Evolutionary conservation across 139 green algal species (phyloP), one percentile per base, ranked within the genome.

Genomic region (Coelastrella sp.): DNA sequence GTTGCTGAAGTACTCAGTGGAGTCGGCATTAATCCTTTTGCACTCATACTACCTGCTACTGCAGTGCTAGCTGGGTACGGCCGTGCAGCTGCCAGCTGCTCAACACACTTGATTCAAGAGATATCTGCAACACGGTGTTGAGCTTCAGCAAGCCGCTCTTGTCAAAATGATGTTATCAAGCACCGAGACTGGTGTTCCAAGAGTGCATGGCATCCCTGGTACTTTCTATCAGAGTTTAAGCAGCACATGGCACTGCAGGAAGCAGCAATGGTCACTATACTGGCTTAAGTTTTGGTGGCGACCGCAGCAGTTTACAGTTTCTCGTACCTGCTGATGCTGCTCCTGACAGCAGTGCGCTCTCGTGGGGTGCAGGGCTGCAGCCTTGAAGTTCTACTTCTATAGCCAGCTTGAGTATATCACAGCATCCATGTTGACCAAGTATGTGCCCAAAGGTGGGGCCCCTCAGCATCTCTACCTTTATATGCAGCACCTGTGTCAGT

Each of bases 321-420:
- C 45, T 23, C 45, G 45, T 13, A 57, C n/a, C n/a, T n/a, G n/a
- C n/a, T 57, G 23, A 40, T 71, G 9, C 27, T 71, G 27, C n/a
- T 27, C n/a, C 25, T 71, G 62, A n/a, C 15, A 38, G n/a, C n/a
- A 27, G 48, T 57, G 48, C 48, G 17, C 2, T 15, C 17, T 57
- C 48, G 2, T 2, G 48, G 17, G 13, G 13, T 74, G 66, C 86
- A 91, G 88, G 8, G 48, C 88, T 17, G 81, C 83, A 25, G 85
- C 35, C 2, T 38, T 89, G 34, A 89, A 79, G 50, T 82, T 92
- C 37, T 82, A 72, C 40, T 43, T 71, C 3, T 94, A 94, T 67
- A 82, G 77, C n/a, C 91, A 93, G 66, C 59, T 94, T 8, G 91
- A 94, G 57, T 88, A 91, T 45, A 85, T 94, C 13, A 92, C 87